These are phyloP conservation scores for Solanum ahanhuiri DNA, from an alignment of 257 asterid species.

Conservation along the genomic window DNA sequence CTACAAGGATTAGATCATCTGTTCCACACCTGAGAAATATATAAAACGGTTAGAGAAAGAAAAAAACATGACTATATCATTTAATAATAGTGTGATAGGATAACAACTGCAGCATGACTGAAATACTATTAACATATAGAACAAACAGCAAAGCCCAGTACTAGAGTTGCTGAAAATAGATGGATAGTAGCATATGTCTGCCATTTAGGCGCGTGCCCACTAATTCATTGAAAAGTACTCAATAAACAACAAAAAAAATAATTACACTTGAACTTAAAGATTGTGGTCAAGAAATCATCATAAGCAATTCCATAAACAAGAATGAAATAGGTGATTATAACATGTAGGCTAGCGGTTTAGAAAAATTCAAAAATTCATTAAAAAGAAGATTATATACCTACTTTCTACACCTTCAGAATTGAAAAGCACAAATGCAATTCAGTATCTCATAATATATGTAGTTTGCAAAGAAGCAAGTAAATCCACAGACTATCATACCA, in stretches of 20 bases:
- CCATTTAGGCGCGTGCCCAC: background rate
- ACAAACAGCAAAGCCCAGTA: background rate
- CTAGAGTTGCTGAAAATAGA: background rate
- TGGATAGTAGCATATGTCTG: background rate
- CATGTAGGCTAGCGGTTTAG: background rate
- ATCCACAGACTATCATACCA: background rate
- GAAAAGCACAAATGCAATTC: background rate
- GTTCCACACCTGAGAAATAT: conserved; percentile 27
- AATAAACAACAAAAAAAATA: background rate
- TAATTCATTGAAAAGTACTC: background rate
- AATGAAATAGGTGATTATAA: background rate
- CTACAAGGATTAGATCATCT: conserved; percentile 17
- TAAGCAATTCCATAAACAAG: background rate
- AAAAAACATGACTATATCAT: background rate
- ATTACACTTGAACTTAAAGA: background rate
- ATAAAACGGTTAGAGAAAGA: background rate
- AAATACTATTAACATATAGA: background rate
- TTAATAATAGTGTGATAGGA: background rate
- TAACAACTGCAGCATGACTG: background rate
- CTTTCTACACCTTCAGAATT: background rate
- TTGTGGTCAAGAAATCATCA: background rate
- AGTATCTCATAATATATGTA: background rate
- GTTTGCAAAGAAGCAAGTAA: background rate
- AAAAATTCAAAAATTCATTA: background rate
- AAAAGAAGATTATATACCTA: background rate